A percentile compares a stretch with the other conserved stretches of the same genome.
Conservation (phyloP, 345 rosid species). For the Populus simonii region DNA sequence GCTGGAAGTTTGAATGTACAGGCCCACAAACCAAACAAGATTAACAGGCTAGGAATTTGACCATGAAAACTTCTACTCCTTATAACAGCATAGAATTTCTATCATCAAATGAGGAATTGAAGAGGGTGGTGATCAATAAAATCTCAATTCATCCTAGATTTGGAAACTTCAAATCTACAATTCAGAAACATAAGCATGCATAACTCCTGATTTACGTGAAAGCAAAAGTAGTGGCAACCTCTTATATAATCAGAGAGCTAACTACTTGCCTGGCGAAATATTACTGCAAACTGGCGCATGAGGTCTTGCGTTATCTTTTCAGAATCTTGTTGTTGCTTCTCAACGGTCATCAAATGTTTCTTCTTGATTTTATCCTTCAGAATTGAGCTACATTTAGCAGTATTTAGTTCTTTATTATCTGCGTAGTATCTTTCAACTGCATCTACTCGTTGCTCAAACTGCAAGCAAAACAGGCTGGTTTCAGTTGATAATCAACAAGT, state of each 20-base stretch:
- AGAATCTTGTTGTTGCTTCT: conserved; percentile 64
- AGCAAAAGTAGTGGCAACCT: background rate
- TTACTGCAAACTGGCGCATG: conserved; percentile 71
- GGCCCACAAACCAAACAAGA: too few species aligned
- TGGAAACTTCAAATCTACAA: background rate
- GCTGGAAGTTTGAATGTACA: too few species aligned
- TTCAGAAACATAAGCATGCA: background rate
- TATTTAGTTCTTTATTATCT: conserved; percentile 38
- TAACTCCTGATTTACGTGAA: background rate
- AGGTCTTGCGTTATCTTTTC: conserved; percentile 93
- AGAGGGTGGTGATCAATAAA: too few species aligned
- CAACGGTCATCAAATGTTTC: conserved; percentile 50
- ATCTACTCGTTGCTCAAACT: conserved; percentile 73
- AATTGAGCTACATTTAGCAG: conserved; percentile 42
- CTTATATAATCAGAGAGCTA: background rate
- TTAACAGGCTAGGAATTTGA: too few species aligned
- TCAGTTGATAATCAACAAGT: background rate
- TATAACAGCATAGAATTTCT: too few species aligned
- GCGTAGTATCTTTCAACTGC: conserved; percentile 63
- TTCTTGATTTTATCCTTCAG: conserved; percentile 55
- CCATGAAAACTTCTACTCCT: too few species aligned
- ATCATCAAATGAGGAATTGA: too few species aligned
- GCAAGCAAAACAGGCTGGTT: conserved; percentile 9
- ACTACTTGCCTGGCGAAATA: conserved; percentile 55
- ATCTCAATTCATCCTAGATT: too few species aligned